A percentile compares a stretch with the other conserved stretches of the same genome.
phyloP scores from a whole-genome alignment of 768 basidiomycete species.

The Cubamyces sp. region DNA sequence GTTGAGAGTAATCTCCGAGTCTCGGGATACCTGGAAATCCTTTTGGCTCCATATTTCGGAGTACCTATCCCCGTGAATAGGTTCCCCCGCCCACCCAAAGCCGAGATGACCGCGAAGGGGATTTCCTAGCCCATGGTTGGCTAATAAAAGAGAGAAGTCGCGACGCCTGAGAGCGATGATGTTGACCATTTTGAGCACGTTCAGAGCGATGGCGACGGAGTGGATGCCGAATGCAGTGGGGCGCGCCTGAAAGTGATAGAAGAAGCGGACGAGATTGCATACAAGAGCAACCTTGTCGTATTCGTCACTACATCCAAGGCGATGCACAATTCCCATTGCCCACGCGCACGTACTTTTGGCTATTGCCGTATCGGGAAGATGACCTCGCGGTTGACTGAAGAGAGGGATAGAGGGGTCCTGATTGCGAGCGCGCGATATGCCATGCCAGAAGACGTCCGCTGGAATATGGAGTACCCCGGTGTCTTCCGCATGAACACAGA shows the following conservation, averaged over 20 bases:
- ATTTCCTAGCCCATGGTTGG: slow-evolving; percentile 8
- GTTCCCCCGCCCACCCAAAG: slow-evolving; percentile 17
- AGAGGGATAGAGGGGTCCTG: slow-evolving; percentile 7
- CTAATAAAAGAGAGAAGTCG: slow-evolving; percentile 14
- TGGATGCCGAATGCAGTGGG: background rate
- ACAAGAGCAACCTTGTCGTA: slow-evolving; percentile 16
- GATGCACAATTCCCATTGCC: slow-evolving; percentile 10
- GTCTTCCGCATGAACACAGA: slow-evolving; percentile 6
- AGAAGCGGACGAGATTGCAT: slow-evolving; percentile 16
- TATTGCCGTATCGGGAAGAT: background rate
- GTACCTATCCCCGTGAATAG: slow-evolving; percentile 3
- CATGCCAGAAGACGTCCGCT: slow-evolving; percentile 11
- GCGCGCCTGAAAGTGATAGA: slow-evolving; percentile 8
- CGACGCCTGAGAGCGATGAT: slow-evolving; percentile 9
- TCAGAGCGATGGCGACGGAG: background rate
- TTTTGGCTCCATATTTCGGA: slow-evolving; percentile 5
- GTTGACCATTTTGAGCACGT: slow-evolving; percentile 20
- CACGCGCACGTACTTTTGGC: slow-evolving; percentile 6
- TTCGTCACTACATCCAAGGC: slow-evolving; percentile 14
- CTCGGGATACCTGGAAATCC: slow-evolving; percentile 9
- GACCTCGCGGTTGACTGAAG: slow-evolving; percentile 9
- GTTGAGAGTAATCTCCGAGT: background rate
- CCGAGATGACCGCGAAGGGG: background rate
- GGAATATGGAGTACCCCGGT: background rate
- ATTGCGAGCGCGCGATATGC: background rate